These are phyloP conservation scores for Sanghuangporus weigelae DNA, from an alignment of 1,284 basidiomycete genomes.

Conservation along the genomic window DNA sequence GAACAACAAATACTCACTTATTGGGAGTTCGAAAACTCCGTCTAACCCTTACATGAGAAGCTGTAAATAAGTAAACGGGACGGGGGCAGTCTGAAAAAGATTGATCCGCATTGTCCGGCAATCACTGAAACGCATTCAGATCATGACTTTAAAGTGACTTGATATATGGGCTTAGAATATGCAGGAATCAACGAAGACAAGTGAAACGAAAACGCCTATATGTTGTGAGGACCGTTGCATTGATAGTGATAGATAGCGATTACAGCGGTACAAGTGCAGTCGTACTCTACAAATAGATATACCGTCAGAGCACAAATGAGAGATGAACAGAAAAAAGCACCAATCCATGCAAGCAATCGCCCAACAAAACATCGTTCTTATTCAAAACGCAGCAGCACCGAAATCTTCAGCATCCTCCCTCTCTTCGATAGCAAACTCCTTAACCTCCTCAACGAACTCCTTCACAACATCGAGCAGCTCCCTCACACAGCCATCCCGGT, in stretches of 20 bases:
- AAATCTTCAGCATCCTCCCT: neutral
- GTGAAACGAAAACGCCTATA: neutral
- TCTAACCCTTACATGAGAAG: no score
- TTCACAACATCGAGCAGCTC: conserved; percentile 52
- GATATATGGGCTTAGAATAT: no score
- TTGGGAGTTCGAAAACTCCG: no score
- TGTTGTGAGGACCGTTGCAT: neutral
- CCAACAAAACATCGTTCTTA: neutral
- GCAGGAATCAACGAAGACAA: no score
- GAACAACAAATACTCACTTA: no score
- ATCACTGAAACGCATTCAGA: no score
- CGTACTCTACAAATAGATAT: conserved; percentile 2
- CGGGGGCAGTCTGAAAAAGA: no score
- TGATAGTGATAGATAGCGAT: conserved; percentile 16
- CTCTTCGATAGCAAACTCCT: conserved; percentile 22
- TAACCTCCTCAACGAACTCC: conserved; percentile 58
- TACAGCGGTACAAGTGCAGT: conserved; percentile 4
- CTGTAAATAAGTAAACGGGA: no score
- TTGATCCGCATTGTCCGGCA: no score
- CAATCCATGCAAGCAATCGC: neutral
- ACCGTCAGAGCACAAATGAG: neutral
- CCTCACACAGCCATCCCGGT: conserved; percentile 61
- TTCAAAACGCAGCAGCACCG: neutral
- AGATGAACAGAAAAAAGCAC: neutral
- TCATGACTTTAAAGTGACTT: no score